Evolutionary conservation across 2,329 filamentous ascomycete species (phyloP).

Genomic region (Fusarium chaquense): DNA sequence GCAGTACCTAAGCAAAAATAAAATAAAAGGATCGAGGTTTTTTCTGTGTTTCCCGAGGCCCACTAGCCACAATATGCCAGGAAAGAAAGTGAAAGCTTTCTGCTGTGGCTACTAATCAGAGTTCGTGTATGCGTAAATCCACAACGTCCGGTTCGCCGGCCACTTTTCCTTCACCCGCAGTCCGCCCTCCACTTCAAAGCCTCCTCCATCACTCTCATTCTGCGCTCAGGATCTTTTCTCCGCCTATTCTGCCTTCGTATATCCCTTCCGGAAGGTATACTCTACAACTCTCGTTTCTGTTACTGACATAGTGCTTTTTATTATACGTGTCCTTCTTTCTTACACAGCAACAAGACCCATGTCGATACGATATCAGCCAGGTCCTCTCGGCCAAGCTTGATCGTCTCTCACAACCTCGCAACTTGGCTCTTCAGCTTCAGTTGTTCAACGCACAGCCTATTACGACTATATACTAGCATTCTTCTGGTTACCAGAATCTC

Average conservation of each 20-base stretch:
- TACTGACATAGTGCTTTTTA: neutral
- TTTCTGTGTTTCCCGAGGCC: constrained; percentile 6
- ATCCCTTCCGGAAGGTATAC: neutral
- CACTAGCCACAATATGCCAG: constrained; percentile 20
- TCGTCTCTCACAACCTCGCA: constrained; percentile 20
- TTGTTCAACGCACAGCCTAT: neutral
- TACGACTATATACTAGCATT: neutral
- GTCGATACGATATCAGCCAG: constrained; percentile 34
- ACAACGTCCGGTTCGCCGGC: constrained; percentile 42
- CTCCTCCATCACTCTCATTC: constrained; percentile 40
- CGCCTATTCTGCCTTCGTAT: neutral
- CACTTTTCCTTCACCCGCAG: constrained; percentile 41
- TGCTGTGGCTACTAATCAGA: constrained; percentile 25
- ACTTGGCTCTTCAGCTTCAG: constrained; percentile 12
- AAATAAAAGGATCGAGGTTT: neutral
- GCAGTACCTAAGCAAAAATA: neutral
- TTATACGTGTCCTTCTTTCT: neutral
- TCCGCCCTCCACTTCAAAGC: constrained; percentile 32
- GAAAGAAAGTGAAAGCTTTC: constrained; percentile 1
- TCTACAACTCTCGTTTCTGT: neutral
- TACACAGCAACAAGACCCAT: constrained; percentile 1
- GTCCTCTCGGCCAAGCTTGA: constrained; percentile 36
- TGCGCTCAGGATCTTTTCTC: constrained; percentile 19
- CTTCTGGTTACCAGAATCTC: neutral
- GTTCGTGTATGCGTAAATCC: constrained; percentile 32